Evolutionary conservation across 352 stramenopile genomes (phyloP), one percentile per base, ranked within the genome.

Genomic region (Phytophthora megakarya): DNA sequence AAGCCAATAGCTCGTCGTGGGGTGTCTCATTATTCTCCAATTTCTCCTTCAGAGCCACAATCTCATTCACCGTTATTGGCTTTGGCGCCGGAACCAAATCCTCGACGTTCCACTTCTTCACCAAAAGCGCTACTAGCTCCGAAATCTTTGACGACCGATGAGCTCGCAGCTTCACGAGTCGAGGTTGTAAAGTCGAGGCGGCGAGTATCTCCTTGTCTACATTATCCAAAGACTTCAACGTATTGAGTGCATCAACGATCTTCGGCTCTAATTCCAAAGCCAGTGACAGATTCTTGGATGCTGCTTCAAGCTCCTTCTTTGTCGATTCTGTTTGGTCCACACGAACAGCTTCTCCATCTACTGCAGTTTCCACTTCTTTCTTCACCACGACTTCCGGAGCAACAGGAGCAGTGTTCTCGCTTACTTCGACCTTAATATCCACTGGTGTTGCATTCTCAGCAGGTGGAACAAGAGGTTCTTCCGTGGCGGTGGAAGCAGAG

Each of bases 1-100:
- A 80, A 25, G 59, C 47, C 38, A 90, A 55, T n/a, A 95, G 61
- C 49, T 91, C 82, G 11, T 95, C 86, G 43, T 93, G 81, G 3
- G 82, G 76, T 26, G 80, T 85, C 18, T 80, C 60, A 0, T 70
- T 16, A 38, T 75, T 62, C 43, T 77, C 62, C 12, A 95, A 58
- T 43, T 84, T 89, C 4, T 71, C 62, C 61, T 92, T 92, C 21
- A 90, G 48, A 13, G 56, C 61, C 25, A 88, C 32, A 23, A 94
- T 82, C 10, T 86, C 76, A 47, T 80, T 67, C 42, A 84, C 75
- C n/a, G 70, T 70, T 13, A 91, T 70, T 0, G 75, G 71, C 32
- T 90, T 80, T 7, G 75, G 72, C 18, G 74, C 65, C 23, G 78
- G 72, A 39, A 88, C 61, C 11, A 84, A 50, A 4, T 81, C 76